Conservation (phyloP, 352 stramenopile species). For the Globisporangium middletonii region DNA sequence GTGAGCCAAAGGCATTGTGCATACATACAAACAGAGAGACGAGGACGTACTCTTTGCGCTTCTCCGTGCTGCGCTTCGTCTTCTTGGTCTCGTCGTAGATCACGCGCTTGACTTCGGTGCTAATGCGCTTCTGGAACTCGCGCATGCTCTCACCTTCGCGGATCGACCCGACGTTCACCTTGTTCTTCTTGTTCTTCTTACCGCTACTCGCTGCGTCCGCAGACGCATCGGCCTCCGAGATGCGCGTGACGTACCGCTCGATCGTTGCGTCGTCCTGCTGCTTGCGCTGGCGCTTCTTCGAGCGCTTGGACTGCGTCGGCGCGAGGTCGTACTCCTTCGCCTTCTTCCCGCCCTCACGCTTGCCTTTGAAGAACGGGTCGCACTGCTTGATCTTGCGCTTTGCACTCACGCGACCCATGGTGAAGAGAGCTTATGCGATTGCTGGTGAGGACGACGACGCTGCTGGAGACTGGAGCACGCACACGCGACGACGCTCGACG, state of each 20-base stretch:
- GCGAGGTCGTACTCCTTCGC: conserved; percentile 59
- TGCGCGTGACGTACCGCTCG: conserved; percentile 57
- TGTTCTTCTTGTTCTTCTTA: conserved; percentile 39
- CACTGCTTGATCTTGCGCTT: conserved; percentile 87
- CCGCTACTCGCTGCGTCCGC: background rate
- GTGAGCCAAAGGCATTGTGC: background rate
- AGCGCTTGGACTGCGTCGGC: conserved; percentile 63
- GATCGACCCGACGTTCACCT: conserved; percentile 54
- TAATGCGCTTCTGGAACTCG: conserved; percentile 83
- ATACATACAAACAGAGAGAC: conserved; percentile 2
- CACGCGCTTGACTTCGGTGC: conserved; percentile 74
- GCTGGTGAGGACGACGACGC: too few relatives aligned
- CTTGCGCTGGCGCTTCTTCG: conserved; percentile 78
- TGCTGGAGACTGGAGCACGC: too few relatives aligned
- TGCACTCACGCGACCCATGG: conserved; percentile 58
- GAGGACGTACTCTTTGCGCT: conserved; percentile 52
- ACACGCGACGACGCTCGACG: too few relatives aligned
- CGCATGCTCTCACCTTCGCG: conserved; percentile 70
- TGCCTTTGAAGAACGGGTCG: conserved; percentile 85
- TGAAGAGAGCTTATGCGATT: background rate
- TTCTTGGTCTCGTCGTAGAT: conserved; percentile 84
- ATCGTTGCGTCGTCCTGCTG: conserved; percentile 49
- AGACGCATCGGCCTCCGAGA: conserved; percentile 25
- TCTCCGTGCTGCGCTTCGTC: conserved; percentile 56
- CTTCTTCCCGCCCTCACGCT: conserved; percentile 67